phyloP scores from a whole-genome alignment of 441 rosid genomes.

The Populus hybrid region DNA sequence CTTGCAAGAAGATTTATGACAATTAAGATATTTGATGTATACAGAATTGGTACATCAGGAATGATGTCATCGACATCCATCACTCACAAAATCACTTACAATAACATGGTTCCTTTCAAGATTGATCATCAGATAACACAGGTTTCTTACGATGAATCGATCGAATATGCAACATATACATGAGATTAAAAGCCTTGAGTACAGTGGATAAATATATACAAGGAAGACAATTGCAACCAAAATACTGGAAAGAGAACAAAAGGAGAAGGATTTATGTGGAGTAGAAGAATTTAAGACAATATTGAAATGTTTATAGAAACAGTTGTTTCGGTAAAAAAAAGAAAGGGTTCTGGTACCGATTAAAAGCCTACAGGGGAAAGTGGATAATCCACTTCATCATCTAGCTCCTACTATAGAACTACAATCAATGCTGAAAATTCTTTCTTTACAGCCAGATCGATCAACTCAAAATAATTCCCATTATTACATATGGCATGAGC shows the following conservation, averaged over 20 bases:
- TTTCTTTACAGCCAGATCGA: background rate
- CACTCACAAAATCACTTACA: background rate
- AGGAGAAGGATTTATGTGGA: background rate
- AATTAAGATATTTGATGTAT: background rate
- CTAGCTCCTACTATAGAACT: background rate
- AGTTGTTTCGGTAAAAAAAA: background rate
- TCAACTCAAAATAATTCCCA: background rate
- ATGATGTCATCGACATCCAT: background rate
- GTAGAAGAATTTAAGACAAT: too few relatives aligned
- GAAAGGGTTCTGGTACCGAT: too few relatives aligned
- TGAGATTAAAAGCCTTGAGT: background rate
- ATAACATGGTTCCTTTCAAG: too few relatives aligned
- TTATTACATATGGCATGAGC: background rate
- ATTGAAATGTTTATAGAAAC: background rate
- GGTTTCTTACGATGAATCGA: background rate
- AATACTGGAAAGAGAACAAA: background rate
- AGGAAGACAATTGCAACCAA: background rate
- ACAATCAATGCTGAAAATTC: background rate
- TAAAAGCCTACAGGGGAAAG: background rate
- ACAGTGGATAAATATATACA: background rate
- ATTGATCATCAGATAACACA: background rate
- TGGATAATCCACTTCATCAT: background rate
- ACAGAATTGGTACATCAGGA: background rate
- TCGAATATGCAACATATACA: too few relatives aligned
- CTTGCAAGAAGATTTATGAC: background rate